phyloP scores from a whole-genome alignment of 83 land plant genomes.

The Isoetes engelmannii region DNA sequence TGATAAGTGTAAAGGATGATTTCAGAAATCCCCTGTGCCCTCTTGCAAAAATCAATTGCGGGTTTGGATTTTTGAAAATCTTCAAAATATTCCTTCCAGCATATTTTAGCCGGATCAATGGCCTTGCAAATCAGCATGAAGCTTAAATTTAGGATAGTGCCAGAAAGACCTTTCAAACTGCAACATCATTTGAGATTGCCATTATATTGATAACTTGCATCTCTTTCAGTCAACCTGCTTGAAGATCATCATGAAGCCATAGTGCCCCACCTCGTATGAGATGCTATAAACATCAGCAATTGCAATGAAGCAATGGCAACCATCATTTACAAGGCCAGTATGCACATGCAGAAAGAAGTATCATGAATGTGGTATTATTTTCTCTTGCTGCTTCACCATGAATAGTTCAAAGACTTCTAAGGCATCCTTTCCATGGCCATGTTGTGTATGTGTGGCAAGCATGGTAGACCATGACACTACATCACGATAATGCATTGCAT shows the following conservation, averaged over 20 bases:
- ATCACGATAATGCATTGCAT: not conserved
- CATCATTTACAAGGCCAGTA: constrained; percentile 34
- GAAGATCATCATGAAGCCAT: constrained; percentile 23
- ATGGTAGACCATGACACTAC: too few relatives aligned
- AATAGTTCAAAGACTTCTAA: constrained; percentile 16
- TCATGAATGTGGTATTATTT: constrained; percentile 29
- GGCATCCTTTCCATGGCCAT: constrained; percentile 30
- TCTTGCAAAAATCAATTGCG: too few relatives aligned
- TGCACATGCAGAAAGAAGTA: constrained; percentile 35
- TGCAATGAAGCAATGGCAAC: constrained; percentile 16
- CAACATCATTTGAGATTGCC: constrained; percentile 15
- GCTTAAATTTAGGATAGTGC: too few relatives aligned
- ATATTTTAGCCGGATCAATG: too few relatives aligned
- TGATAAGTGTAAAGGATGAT: too few relatives aligned
- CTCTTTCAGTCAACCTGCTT: constrained; percentile 21
- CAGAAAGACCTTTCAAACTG: constrained; percentile 15
- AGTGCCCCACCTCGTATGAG: constrained; percentile 18
- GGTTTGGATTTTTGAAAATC: too few relatives aligned
- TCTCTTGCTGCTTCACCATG: constrained; percentile 12
- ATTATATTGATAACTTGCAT: constrained; percentile 4
- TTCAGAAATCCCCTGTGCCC: too few relatives aligned
- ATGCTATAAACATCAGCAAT: constrained; percentile 19
- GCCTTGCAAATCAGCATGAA: too few relatives aligned
- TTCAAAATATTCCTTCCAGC: too few relatives aligned
- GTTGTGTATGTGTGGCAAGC: constrained; percentile 7